Evolutionary conservation across 768 basidiomycete species (phyloP).

Genomic region (Rubroboletus satanas): DNA sequence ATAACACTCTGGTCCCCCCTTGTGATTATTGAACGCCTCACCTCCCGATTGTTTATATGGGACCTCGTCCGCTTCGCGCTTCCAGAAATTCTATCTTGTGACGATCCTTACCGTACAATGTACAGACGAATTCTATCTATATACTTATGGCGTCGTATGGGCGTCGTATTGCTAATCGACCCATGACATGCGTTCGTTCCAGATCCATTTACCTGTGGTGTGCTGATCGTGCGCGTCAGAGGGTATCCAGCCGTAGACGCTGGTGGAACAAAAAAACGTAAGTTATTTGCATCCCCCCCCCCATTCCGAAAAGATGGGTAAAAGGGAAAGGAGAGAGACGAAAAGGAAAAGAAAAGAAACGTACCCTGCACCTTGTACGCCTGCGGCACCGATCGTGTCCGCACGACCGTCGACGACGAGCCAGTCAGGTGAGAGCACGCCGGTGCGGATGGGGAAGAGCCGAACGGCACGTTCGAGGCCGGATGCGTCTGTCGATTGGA

Average conservation of each 20-base stretch:
- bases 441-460: constrained; percentile 84
- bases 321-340: too few relatives aligned
- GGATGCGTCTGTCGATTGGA: constrained; percentile 51
- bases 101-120: constrained; percentile 29
- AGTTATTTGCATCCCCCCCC: not conserved
- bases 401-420: constrained; percentile 52
- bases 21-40: constrained; percentile 8
- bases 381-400: constrained; percentile 65
- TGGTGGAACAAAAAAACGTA: not conserved
- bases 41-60: constrained; percentile 21
- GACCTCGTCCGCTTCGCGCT: not conserved
- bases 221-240: constrained; percentile 19
- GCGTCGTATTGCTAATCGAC: constrained; percentile 35
- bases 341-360: constrained; percentile 11
- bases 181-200: constrained; percentile 50
- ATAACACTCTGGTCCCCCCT: constrained; percentile 8
- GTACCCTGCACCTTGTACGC: constrained; percentile 73
- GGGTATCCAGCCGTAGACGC: constrained; percentile 22
- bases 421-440: constrained; percentile 76
- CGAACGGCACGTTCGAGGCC: constrained; percentile 67
- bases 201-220: constrained; percentile 37
- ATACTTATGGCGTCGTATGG: constrained; percentile 17
- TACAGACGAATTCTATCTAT: constrained; percentile 26
- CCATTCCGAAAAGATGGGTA: too few relatives aligned
- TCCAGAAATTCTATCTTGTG: constrained; percentile 22